Evolutionary conservation across 768 basidiomycete species (phyloP), one percentile per base, ranked within the genome.

Genomic region (Mycena haematopus): DNA sequence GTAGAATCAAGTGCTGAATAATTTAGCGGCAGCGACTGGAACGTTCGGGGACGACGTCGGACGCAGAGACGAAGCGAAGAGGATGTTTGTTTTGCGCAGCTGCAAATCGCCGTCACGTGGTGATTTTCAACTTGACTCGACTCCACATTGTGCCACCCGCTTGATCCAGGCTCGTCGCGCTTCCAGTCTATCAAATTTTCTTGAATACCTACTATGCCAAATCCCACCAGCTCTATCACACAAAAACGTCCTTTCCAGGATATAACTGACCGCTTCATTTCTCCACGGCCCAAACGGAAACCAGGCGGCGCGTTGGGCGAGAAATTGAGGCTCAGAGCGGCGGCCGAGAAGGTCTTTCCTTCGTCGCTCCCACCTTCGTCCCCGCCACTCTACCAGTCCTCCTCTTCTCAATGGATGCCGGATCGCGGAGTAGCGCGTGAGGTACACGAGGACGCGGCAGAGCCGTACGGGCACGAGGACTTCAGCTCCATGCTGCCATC

Each of bases 301-400:
- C 62, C 66, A 25, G 63, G 63, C 9, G 66, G 66, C 22, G 54
- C 55, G 6, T 52, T 67, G 38, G 66, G 62, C 25, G 66, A 59
- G 46, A 60, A 58, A 36, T 31, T 67, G 55, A 14, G 62, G 36
- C 61, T 63, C 53, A 44, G 50, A 50, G 60, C 35, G 17, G 57
- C 50, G 15, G 10, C 46, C 22, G 11, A 44, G 25, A 50, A 50
- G 2, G 47, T 38, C 19, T 68, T 64, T 35, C 66, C 66, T 5
- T 68, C 66, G 5, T 65, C 63, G 1, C 66, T 68, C 40, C 66
- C 66, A 11, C 66, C 66, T 17, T 68, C 66, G 7, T 68, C 66
- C 1, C 66, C 66, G 17, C 58, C 63, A 0, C 27, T 65, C 24
- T 59, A 56, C 44, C 44, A 45, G 44, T 56, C 51, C 14, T 65